phyloP scores from a whole-genome alignment of 345 rosid genomes.

The Brassica incana region DNA sequence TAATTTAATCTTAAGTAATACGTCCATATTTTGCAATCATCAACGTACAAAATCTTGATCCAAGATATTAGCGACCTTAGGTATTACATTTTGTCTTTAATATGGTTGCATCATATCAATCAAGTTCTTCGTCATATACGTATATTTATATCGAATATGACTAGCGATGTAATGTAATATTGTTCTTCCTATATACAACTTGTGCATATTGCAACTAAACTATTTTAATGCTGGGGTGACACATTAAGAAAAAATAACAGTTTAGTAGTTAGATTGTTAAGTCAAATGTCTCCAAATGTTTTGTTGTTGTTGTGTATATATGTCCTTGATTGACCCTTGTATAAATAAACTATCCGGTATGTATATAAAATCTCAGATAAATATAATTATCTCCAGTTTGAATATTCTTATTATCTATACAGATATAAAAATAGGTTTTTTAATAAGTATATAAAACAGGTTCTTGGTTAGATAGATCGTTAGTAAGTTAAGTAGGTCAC shows the following conservation, averaged over 20 bases:
- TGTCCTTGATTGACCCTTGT: not conserved
- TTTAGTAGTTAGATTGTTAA: not conserved
- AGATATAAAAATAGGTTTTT: not conserved
- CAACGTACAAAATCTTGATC: slow-evolving; percentile 9
- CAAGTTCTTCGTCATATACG: not conserved
- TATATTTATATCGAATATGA: not conserved
- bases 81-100: slow-evolving; percentile 5
- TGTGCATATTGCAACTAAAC: slow-evolving; percentile 5
- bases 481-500: not conserved
- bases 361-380: not conserved
- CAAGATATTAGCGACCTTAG: slow-evolving; percentile 21
- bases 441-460: not conserved
- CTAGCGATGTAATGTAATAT: not conserved
- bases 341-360: not conserved
- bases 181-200: slow-evolving; percentile 8
- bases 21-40: slow-evolving; percentile 12
- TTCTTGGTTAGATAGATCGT: not conserved
- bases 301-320: not conserved
- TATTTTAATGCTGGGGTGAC: not conserved
- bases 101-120: slow-evolving; percentile 9
- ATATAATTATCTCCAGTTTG: not conserved
- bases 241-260: not conserved
- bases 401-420: not conserved
- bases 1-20: not conserved
- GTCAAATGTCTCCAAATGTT: not conserved